Conservation (phyloP, 257 asterid species). For the Penstemon barbatus region DNA sequence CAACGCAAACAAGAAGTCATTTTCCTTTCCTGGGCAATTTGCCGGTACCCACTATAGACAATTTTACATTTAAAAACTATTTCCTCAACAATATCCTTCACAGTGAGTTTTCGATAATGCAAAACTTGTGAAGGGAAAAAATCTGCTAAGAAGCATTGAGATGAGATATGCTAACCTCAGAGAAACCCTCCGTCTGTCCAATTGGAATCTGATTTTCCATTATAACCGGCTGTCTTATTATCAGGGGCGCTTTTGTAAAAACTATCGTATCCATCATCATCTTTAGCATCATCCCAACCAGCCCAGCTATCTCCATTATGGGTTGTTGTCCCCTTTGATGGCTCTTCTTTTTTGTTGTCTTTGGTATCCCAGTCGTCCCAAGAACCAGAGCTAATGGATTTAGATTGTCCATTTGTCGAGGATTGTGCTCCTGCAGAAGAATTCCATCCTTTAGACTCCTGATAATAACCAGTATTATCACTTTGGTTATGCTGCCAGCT, state of each 20-base stretch:
- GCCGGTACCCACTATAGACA: conserved; percentile 34
- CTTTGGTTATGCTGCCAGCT: conserved; percentile 66
- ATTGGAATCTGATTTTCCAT: conserved; percentile 58
- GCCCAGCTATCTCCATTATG: conserved; percentile 76
- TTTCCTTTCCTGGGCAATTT: conserved; percentile 12
- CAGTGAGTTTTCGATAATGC: conserved; percentile 27
- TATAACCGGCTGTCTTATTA: conserved; percentile 43
- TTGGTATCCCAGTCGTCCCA: conserved; percentile 90
- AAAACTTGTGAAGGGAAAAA: conserved; percentile 29
- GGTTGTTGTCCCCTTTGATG: conserved; percentile 43
- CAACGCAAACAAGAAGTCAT: conserved; percentile 18
- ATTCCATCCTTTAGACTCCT: conserved; percentile 34
- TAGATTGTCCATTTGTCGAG: conserved; percentile 40
- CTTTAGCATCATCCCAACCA: conserved; percentile 90
- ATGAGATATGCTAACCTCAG: conserved; percentile 39
- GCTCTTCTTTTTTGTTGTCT: conserved; percentile 49
- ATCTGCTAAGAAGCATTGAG: conserved; percentile 21
- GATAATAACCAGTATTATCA: conserved; percentile 54
- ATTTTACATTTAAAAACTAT: conserved; percentile 44
- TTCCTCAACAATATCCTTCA: conserved; percentile 38
- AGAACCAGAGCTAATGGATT: conserved; percentile 38
- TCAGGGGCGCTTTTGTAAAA: conserved; percentile 50
- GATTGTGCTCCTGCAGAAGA: conserved; percentile 44
- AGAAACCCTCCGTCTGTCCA: conserved; percentile 83
- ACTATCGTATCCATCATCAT: conserved; percentile 38